Evolutionary conservation across 2,329 filamentous ascomycete genomes (phyloP).

Genomic region (Botrytis fabae): DNA sequence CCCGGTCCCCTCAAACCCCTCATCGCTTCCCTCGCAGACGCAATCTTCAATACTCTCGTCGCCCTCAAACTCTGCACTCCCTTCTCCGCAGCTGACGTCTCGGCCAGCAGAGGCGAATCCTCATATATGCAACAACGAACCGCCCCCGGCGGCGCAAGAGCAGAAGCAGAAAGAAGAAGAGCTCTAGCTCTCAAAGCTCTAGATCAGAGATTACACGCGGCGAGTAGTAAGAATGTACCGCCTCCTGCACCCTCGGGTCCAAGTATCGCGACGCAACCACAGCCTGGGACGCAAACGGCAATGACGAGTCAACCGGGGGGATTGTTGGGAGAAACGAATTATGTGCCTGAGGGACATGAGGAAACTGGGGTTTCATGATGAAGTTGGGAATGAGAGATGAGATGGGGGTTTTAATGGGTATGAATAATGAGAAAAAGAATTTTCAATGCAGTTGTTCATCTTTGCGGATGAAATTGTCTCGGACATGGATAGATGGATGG

Average conservation of each 20-base stretch:
- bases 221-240: slow-evolving; percentile 54
- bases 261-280: slow-evolving; percentile 58
- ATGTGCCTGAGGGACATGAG: slow-evolving; percentile 62
- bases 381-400: not conserved
- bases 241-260: slow-evolving; percentile 50
- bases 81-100: slow-evolving; percentile 79
- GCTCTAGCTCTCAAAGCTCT: slow-evolving; percentile 87
- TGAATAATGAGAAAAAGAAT: not conserved
- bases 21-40: slow-evolving; percentile 70
- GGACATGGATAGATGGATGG: not conserved
- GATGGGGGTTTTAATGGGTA: not conserved
- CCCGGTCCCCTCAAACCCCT: slow-evolving; percentile 79
- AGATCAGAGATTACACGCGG: slow-evolving; percentile 88
- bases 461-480: not conserved
- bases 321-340: slow-evolving; percentile 68
- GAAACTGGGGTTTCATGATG: slow-evolving; percentile 6
- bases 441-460: not conserved
- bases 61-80: slow-evolving; percentile 77
- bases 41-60: slow-evolving; percentile 74
- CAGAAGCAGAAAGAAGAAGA: slow-evolving; percentile 87
- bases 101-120: slow-evolving; percentile 66
- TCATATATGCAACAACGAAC: slow-evolving; percentile 46
- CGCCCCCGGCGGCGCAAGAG: slow-evolving; percentile 67
- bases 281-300: slow-evolving; percentile 54
- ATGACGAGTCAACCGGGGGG: slow-evolving; percentile 31